Evolutionary conservation across 75 land plant genomes (phyloP), one percentile per base, ranked within the genome.

Genomic region (Chamaecyparis obtusa): DNA sequence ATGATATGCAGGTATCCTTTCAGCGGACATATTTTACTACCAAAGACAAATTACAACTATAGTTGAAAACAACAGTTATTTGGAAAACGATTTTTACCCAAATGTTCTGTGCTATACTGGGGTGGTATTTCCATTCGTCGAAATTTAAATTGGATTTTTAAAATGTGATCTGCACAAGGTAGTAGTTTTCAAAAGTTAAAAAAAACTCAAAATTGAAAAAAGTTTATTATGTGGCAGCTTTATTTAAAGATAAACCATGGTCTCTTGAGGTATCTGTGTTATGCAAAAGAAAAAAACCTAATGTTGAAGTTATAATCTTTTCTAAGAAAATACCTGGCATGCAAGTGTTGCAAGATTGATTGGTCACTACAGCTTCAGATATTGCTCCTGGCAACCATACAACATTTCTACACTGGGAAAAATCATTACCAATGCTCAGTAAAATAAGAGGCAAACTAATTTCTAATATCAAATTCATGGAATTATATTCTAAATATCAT

Each of bases 101-200:
- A 88, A 89, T 98, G 96, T 60, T 94, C 90, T 72, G 85, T 92
- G 88, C 89, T 86, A 87, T 89, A 98, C 77, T 93, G 91, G 41
- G 97, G 95, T 48, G 99, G 99, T 83, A 98, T 98, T 89, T 98
- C 99, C 88, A 91, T 87, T 84, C 94, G 92, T n/a, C 96, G 95
- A 87, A 98, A 98, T 87, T 94, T 97, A 77, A 98, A 98, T 46
- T 93, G 91, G 64, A 98, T 95, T 91, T 86, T 91, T 87, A 86
- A 92, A 87, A 97, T 92, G 83, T 96, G 95, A 35, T 97, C 99
- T 97, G 88, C 35, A 91, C 4, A 81, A 81, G 83, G 54, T 27
- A 81, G 5, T 41, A 44, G 41, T 51, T 15, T 64, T 83, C 16
- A 83, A 36, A 27, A 54, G n/a, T 36, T 84, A 14, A 24, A 87